phyloP scores from a whole-genome alignment of 108 stramenopile genomes.

The Nannochloropsis gaditana region DNA sequence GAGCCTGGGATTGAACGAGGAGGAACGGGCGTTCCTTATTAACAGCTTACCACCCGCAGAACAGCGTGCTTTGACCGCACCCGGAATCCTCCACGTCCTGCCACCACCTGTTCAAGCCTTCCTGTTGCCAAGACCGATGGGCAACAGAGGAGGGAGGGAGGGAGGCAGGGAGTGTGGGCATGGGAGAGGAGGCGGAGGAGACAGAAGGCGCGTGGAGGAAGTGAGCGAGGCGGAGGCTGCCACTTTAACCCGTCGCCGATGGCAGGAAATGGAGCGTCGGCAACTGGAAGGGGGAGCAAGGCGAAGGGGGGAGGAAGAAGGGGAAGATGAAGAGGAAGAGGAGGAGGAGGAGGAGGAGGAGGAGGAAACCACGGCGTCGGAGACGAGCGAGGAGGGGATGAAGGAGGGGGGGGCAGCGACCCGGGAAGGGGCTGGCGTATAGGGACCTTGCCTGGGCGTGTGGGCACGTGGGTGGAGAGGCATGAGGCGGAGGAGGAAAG shows the following conservation, averaged over 20 bases:
- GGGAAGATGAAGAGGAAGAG: conserved; percentile 6
- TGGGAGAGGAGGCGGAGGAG: conserved; percentile 4
- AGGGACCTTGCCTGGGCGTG: too few species aligned
- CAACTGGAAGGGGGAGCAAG: background rate
- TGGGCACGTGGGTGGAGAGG: too few species aligned
- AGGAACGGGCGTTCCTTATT: background rate
- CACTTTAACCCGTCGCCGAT: background rate
- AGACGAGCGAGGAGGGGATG: background rate
- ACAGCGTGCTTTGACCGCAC: background rate
- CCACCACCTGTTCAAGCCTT: background rate
- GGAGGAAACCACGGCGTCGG: background rate
- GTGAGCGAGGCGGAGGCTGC: background rate
- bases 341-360: background rate
- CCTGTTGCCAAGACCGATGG: background rate
- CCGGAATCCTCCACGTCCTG: background rate
- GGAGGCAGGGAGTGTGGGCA: background rate
- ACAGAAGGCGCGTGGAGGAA: background rate
- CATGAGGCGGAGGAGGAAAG: too few species aligned
- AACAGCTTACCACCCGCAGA: background rate
- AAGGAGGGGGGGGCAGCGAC: background rate
- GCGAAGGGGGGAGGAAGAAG: background rate
- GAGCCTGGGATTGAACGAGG: background rate
- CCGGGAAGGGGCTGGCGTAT: too few species aligned
- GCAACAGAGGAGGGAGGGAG: background rate
- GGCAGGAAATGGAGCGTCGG: background rate